A percentile compares a stretch with the other conserved stretches of the same genome.
phyloP scores from a whole-genome alignment of 1,139 yeast genomes.

The Geotrichum histeridarum region DNA sequence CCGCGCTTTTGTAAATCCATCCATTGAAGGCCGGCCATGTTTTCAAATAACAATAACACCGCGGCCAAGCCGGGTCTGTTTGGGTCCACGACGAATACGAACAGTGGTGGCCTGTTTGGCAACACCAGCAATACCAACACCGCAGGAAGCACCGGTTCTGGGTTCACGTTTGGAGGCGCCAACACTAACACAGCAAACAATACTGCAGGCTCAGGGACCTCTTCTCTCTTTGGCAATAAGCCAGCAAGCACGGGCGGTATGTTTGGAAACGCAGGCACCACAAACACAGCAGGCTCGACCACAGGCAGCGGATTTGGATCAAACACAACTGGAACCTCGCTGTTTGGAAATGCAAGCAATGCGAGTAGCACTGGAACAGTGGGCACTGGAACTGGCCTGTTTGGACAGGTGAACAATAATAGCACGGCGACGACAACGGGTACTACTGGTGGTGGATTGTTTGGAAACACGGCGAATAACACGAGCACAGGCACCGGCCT shows the following conservation, averaged over 20 bases:
- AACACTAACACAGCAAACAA: conserved; percentile 23
- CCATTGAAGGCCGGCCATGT: too few relatives aligned
- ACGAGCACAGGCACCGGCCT: conserved; percentile 13
- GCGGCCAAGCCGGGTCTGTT: conserved; percentile 6
- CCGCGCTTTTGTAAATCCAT: too few relatives aligned
- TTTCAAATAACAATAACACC: neutral
- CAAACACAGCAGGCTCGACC: neutral
- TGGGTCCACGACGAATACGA: conserved; percentile 8
- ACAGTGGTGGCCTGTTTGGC: conserved; percentile 40
- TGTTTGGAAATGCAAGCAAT: conserved; percentile 18
- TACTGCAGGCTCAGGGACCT: conserved; percentile 24
- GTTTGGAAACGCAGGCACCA: neutral
- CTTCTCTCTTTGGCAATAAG: conserved; percentile 35
- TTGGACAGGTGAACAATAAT: conserved; percentile 25
- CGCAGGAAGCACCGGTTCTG: neutral
- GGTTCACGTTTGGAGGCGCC: conserved; percentile 14
- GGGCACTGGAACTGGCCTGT: conserved; percentile 39
- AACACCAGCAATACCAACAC: conserved; percentile 19
- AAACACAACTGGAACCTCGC: neutral
- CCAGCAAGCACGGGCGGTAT: conserved; percentile 8
- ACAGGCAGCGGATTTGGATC: conserved; percentile 1
- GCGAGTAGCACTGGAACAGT: conserved; percentile 16
- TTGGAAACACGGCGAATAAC: conserved; percentile 28
- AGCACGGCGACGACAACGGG: conserved; percentile 17
- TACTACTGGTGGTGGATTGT: conserved; percentile 25